phyloP scores from a whole-genome alignment of 1,284 basidiomycete species.

The Coriolopsis trogii region DNA sequence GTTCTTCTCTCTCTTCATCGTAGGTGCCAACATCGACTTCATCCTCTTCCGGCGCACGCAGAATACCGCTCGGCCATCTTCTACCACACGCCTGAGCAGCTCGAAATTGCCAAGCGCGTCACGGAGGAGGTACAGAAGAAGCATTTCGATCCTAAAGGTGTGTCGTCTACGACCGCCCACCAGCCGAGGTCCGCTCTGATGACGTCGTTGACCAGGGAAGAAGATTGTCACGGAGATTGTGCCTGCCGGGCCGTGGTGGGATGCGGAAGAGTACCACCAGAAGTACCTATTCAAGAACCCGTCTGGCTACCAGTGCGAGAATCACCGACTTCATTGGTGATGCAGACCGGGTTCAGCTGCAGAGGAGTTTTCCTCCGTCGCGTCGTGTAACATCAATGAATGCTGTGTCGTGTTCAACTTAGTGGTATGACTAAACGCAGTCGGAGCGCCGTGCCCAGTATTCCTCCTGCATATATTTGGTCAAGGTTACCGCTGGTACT shows the following conservation, averaged over 20 bases:
- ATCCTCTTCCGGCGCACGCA: slow-evolving; percentile 31
- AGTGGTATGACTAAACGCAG: no score
- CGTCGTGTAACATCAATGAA: no score
- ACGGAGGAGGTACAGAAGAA: slow-evolving; percentile 87
- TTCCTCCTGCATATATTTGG: no score
- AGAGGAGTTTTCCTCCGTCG: no score
- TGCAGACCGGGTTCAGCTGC: no score
- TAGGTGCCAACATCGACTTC: background rate
- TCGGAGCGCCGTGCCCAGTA: no score
- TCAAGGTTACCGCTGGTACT: no score
- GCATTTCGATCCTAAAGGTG: slow-evolving; percentile 73
- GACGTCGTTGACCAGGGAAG: slow-evolving; percentile 35
- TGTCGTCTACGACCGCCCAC: background rate
- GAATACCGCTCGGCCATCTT: slow-evolving; percentile 97
- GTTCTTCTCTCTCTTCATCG: no score
- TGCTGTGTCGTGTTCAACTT: no score
- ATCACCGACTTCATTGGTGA: slow-evolving; percentile 56
- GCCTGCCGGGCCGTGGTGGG: slow-evolving; percentile 73
- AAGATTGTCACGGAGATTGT: slow-evolving; percentile 82
- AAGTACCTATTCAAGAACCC: slow-evolving; percentile 78
- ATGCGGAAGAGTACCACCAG: slow-evolving; percentile 89
- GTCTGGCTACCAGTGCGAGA: slow-evolving; percentile 58
- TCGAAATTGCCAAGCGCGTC: slow-evolving; percentile 73
- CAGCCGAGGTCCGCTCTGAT: background rate
- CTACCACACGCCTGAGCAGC: slow-evolving; percentile 79